Conservation (phyloP, 176 grass and related monocot genomes). For the Avena sativa region DNA sequence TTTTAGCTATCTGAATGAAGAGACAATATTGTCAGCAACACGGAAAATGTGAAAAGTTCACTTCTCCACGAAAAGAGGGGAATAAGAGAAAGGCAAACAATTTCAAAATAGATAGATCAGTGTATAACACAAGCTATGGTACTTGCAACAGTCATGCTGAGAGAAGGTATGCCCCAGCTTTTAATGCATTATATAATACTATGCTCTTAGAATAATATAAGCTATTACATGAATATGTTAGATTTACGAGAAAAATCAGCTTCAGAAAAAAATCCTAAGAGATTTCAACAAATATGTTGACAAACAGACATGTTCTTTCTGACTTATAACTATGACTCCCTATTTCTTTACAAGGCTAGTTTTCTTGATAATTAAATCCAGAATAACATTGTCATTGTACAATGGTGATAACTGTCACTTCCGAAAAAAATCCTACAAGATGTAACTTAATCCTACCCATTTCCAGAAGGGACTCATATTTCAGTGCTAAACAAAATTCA, state of each 20-base stretch:
- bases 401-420: constrained; percentile 17
- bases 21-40: background rate
- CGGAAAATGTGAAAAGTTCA: background rate
- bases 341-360: background rate
- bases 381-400: background rate
- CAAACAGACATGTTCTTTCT: constrained; percentile 13
- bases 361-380: background rate
- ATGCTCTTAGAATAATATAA: constrained; percentile 1
- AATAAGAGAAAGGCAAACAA: background rate
- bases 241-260: background rate
- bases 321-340: constrained; percentile 8
- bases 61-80: background rate
- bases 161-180: background rate
- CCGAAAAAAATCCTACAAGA: background rate
- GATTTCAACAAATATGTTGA: background rate
- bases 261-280: background rate
- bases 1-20: constrained; percentile 78
- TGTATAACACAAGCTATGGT: background rate
- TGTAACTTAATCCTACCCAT: background rate
- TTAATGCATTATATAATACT: background rate
- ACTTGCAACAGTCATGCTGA: background rate
- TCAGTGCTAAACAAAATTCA: no score
- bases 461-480: no score
- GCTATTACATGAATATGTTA: background rate
- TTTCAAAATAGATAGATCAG: background rate